phyloP scores from a whole-genome alignment of 2,329 filamentous ascomycete species.

The Colletotrichum zoysiae region DNA sequence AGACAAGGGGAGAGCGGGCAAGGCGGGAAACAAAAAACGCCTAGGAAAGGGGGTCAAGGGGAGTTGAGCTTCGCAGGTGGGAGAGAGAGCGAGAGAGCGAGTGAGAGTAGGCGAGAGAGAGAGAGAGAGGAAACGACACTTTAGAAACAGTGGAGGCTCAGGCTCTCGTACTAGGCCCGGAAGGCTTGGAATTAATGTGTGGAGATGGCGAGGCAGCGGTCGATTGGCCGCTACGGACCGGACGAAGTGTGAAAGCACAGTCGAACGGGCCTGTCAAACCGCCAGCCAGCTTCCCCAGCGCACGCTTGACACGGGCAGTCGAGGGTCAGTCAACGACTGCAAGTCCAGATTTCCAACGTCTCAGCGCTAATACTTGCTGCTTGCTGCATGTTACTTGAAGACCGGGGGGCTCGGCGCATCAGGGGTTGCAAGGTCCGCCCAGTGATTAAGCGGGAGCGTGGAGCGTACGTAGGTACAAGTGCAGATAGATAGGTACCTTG shows the following conservation, averaged over 20 bases:
- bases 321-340: constrained; percentile 10
- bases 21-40: constrained; percentile 18
- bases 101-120: constrained; percentile 1
- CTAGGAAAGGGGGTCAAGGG: constrained; percentile 39
- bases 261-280: constrained; percentile 23
- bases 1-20: not conserved
- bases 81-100: not conserved
- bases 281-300: not conserved
- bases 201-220: constrained; percentile 26
- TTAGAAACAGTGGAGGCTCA: constrained; percentile 33
- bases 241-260: not conserved
- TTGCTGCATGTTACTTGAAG: constrained; percentile 28
- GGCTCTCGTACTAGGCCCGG: constrained; percentile 16
- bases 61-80: constrained; percentile 8
- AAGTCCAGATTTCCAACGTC: constrained; percentile 16
- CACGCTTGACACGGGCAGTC: not conserved
- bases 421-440: constrained; percentile 26
- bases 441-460: not conserved
- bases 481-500: too few relatives aligned
- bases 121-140: constrained; percentile 27
- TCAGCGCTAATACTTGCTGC: constrained; percentile 4
- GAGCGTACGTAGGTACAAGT: not conserved
- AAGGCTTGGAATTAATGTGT: constrained; percentile 39
- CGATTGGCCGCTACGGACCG: not conserved
- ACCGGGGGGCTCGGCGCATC: constrained; percentile 27